Evolutionary conservation across 768 basidiomycete species (phyloP).

Genomic region (Suillus fuscotomentosus): DNA sequence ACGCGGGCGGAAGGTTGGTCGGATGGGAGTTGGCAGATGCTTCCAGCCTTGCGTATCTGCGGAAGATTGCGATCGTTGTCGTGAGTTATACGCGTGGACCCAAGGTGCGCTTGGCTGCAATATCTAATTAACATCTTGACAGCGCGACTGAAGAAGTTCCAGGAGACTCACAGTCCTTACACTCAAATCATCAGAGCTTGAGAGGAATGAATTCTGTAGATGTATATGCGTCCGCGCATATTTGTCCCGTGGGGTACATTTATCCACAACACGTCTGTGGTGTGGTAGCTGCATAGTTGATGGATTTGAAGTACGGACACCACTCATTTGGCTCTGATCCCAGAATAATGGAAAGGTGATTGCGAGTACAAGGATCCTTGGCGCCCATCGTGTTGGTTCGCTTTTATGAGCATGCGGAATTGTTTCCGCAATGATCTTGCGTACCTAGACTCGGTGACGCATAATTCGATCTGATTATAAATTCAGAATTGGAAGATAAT

Average conservation of each 20-base stretch:
- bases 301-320: neutral
- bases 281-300: constrained; percentile 17
- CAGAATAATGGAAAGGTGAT: neutral
- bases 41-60: constrained; percentile 34
- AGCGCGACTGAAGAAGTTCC: neutral
- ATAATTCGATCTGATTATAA: constrained; percentile 19
- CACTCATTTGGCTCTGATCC: neutral
- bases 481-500: constrained; percentile 5
- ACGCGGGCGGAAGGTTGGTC: constrained; percentile 34
- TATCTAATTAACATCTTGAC: neutral
- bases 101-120: constrained; percentile 19
- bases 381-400: neutral
- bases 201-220: constrained; percentile 23
- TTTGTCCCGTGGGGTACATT: constrained; percentile 33
- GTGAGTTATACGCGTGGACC: constrained; percentile 10
- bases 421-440: constrained; percentile 11
- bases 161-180: constrained; percentile 18
- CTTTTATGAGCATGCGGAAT: constrained; percentile 18
- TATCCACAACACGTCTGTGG: constrained; percentile 30
- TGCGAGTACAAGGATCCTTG: neutral
- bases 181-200: constrained; percentile 28
- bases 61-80: constrained; percentile 32
- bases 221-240: constrained; percentile 31
- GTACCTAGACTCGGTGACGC: constrained; percentile 1
- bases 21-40: constrained; percentile 30